These are phyloP conservation scores for Vitis hybrid DNA, from an alignment of 177 flowering plant species.

Conservation along the genomic window DNA sequence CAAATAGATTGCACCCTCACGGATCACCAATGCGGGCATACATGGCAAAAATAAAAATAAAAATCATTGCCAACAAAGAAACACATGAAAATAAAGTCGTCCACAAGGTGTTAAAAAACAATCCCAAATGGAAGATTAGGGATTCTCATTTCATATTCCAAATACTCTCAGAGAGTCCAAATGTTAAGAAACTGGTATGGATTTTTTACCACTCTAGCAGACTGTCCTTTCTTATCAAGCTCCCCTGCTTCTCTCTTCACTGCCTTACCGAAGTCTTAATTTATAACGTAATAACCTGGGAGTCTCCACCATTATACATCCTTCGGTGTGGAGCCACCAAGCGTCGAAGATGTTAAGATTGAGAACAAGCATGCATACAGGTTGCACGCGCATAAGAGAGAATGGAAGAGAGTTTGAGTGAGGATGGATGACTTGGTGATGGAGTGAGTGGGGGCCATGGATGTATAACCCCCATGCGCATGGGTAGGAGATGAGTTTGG, in stretches of 20 bases:
- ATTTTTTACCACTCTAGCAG: slow-evolving; percentile 53
- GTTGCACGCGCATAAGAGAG: too few species aligned
- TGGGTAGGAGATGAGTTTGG: too few species aligned
- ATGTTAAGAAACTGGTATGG: slow-evolving; percentile 96
- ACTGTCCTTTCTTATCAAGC: slow-evolving; percentile 88
- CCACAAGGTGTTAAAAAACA: slow-evolving; percentile 84
- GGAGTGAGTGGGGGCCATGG: too few species aligned
- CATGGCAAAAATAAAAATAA: slow-evolving; percentile 51
- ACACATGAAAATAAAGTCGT: slow-evolving; percentile 96
- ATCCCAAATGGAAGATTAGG: slow-evolving; percentile 74
- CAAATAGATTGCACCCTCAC: slow-evolving; percentile 49
- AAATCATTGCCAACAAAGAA: slow-evolving; percentile 99
- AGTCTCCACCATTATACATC: too few species aligned
- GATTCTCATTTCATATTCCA: slow-evolving; percentile 49
- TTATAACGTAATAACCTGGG: too few species aligned
- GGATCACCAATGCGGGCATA: slow-evolving; percentile 98
- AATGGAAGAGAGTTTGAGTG: too few species aligned
- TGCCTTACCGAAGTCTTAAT: slow-evolving; percentile 49
- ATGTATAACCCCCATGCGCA: too few species aligned
- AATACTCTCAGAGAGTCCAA: slow-evolving; percentile 74
- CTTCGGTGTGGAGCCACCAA: too few species aligned
- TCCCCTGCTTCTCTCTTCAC: slow-evolving; percentile 82
- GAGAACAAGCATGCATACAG: too few species aligned
- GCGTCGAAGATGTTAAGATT: too few species aligned
- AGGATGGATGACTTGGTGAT: too few species aligned